Base-by-base conservation (phyloP, 371 early-diverging fungal genomes). In the Mortierella sp. region DNA sequence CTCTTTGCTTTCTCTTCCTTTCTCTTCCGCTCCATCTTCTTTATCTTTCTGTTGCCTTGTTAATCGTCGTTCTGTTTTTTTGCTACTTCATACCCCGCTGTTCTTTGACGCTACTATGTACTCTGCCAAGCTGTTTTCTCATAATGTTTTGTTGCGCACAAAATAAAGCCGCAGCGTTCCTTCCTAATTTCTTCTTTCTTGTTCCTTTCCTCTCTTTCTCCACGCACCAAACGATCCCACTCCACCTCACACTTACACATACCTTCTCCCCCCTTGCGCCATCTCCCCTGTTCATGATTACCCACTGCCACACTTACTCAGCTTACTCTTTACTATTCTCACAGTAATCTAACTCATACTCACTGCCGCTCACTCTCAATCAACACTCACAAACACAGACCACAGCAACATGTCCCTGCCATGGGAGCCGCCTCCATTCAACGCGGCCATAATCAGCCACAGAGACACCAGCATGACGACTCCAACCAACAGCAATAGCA, bases 121-220 rank as follows among this genome's bases (percentile, higher is more conserved):
- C n/a, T 34, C 61, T 73, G 31, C 26, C 34, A 16, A 40, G 43
- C 14, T 72, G 14, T 14, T 59, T 28, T 28, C 28, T 28, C 13
- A 11, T 40, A 40, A 40, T 28, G 73, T 53, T 55, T 57, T 43
- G 5, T 71, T 21, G 50, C n/a, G n/a, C n/a, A n/a, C n/a, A n/a
- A 73, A 93, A 93, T 81, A 95, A 95, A 87, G n/a, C n/a, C n/a
- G n/a, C n/a, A n/a, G n/a, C 93, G 96, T 73, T 54, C 24, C n/a
- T 51, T 24, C 6, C 43, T 54, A 54, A 4, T 6, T n/a, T n/a
- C 9, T 24, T 8, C n/a, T 24, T 24, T n/a, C 24, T 53, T 54
- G 10, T 24, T 9, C n/a, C n/a, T 54, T 54, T n/a, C 10, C n/a
- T 6, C 48, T 50, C 16, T 50, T 16, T 50, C 50, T 50, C n/a